A percentile compares a stretch with the other conserved stretches of the same genome.
Evolutionary conservation across 2,329 filamentous ascomycete genomes (phyloP).

Genomic region (Xylaria arbuscula): DNA sequence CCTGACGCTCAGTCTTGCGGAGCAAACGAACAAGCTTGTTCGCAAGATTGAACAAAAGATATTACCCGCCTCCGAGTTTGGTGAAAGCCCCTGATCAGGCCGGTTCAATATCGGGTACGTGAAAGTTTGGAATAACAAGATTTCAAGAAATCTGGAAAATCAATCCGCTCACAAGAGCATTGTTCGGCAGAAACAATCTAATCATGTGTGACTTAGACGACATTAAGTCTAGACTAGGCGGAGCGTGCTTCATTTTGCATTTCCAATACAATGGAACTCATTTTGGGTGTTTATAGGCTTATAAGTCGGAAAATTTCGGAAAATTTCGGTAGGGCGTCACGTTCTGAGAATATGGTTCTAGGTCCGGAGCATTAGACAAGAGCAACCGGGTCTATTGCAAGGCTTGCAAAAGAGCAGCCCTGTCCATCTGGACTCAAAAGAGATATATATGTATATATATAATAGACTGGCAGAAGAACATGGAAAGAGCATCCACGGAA

Average conservation of each 20-base stretch:
- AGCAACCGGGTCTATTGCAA: constrained; percentile 13
- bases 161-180: neutral
- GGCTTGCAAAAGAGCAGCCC: neutral
- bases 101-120: constrained; percentile 6
- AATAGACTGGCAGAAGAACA: constrained; percentile 10
- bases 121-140: neutral
- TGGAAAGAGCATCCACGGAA: neutral
- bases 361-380: constrained; percentile 18
- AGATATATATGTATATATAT: constrained; percentile 24
- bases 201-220: neutral
- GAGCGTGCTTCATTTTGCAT: neutral
- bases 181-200: neutral
- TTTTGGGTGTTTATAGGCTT: constrained; percentile 12
- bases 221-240: constrained; percentile 9
- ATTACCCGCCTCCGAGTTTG: constrained; percentile 56
- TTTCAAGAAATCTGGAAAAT: neutral
- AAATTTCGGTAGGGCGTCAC: constrained; percentile 19
- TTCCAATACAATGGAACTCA: constrained; percentile 3
- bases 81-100: constrained; percentile 42
- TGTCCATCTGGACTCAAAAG: neutral
- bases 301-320: neutral
- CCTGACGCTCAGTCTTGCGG: constrained; percentile 89
- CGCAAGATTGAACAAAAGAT: constrained; percentile 76
- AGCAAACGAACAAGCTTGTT: constrained; percentile 96
- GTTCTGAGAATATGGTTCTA: constrained; percentile 19